Percentiles rank a stretch among this genome's conserved stretches.
phyloP scores from a whole-genome alignment of 2,329 filamentous ascomycete genomes.

The Fusarium vanettenii region DNA sequence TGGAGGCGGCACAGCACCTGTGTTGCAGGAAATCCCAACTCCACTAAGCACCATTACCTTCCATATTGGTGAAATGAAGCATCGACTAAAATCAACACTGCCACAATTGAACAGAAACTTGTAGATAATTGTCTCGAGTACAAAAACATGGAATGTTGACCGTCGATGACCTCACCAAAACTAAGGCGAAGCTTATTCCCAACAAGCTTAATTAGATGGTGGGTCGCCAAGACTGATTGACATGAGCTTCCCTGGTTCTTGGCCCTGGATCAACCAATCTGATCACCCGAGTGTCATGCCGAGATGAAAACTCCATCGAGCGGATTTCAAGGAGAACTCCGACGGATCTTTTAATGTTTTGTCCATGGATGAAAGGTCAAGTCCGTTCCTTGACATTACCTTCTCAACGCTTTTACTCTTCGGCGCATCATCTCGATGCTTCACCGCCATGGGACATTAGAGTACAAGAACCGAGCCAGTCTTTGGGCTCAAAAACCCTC shows the following conservation, averaged over 20 bases:
- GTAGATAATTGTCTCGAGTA: background rate
- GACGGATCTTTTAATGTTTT: background rate
- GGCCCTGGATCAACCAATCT: background rate
- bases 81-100: background rate
- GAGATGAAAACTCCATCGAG: background rate
- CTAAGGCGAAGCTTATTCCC: background rate
- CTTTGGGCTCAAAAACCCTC: background rate
- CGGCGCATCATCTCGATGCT: background rate
- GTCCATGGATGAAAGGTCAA: background rate
- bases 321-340: background rate
- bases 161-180: background rate
- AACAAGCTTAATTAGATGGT: background rate
- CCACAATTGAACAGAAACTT: background rate
- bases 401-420: background rate
- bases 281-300: background rate
- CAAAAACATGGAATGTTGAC: background rate
- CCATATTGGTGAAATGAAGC: background rate
- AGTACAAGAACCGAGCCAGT: background rate
- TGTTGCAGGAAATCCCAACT: background rate
- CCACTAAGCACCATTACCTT: background rate
- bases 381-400: background rate
- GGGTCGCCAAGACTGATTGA: background rate
- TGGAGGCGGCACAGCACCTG: background rate
- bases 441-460: background rate
- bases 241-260: background rate